Evolutionary conservation across 768 basidiomycete genomes (phyloP).

Genomic region (Leccinum imitatum): DNA sequence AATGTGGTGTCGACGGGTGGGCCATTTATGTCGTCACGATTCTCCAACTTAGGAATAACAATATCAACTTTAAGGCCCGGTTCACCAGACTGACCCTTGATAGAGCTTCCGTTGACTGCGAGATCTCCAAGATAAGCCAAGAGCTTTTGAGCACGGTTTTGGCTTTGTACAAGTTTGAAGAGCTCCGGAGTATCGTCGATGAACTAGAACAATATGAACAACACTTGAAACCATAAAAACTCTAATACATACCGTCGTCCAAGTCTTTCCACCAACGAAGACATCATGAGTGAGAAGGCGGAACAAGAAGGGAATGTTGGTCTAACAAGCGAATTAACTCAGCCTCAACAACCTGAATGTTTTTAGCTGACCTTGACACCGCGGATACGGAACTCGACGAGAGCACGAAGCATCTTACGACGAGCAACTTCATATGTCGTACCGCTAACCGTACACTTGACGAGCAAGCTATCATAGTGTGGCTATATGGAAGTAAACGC

Average conservation of each 20-base stretch:
- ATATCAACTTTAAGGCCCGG: slow-evolving; percentile 92
- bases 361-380: slow-evolving; percentile 77
- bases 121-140: slow-evolving; percentile 96
- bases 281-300: slow-evolving; percentile 94
- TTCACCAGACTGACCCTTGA: slow-evolving; percentile 94
- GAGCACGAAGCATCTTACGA: slow-evolving; percentile 97
- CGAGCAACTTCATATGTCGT: slow-evolving; percentile 99
- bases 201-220: slow-evolving; percentile 54
- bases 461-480: slow-evolving; percentile 96
- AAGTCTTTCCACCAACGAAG: slow-evolving; percentile 95
- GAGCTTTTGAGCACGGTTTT: slow-evolving; percentile 97
- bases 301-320: slow-evolving; percentile 99
- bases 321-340: slow-evolving; percentile 45
- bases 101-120: slow-evolving; percentile 96
- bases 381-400: slow-evolving; percentile 99
- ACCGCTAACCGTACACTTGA: slow-evolving; percentile 94
- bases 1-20: slow-evolving; percentile 73
- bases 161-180: slow-evolving; percentile 96
- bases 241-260: slow-evolving; percentile 75
- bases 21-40: slow-evolving; percentile 73
- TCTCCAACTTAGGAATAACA: slow-evolving; percentile 75
- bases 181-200: slow-evolving; percentile 99
- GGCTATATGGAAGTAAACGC: slow-evolving; percentile 49
- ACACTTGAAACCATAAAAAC: background rate
- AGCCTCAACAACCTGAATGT: background rate